Conservation (phyloP, 352 stramenopile genomes). For the Globisporangium takayamanum region DNA sequence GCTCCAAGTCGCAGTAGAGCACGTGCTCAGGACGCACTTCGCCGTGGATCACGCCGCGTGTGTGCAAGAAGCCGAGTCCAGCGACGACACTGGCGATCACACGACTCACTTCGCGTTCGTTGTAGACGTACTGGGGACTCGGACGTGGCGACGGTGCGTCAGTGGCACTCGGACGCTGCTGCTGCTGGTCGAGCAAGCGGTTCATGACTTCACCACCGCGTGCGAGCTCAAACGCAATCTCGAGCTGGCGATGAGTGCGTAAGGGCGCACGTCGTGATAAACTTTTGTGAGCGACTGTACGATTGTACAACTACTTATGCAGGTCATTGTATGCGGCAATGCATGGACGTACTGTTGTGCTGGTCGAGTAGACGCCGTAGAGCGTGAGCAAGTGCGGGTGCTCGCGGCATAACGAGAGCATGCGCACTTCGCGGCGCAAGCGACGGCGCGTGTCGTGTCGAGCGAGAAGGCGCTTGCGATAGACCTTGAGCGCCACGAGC, state of each 20-base stretch:
- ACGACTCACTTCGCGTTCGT: slow-evolving; percentile 50
- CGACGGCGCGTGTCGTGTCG: slow-evolving; percentile 35
- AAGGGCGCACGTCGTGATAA: not conserved
- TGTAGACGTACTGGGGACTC: slow-evolving; percentile 19
- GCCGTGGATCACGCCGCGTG: slow-evolving; percentile 42
- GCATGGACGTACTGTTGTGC: slow-evolving; percentile 20
- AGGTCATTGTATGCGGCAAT: not conserved
- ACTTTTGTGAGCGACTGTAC: not conserved
- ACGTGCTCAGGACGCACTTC: slow-evolving; percentile 72
- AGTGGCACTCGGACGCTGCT: not conserved
- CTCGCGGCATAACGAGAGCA: slow-evolving; percentile 37
- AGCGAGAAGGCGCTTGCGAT: slow-evolving; percentile 41
- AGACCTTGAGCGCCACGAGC: slow-evolving; percentile 66
- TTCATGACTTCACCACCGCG: slow-evolving; percentile 53
- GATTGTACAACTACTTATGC: not conserved
- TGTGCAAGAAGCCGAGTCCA: slow-evolving; percentile 57
- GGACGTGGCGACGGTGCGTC: not conserved
- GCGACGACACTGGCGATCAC: slow-evolving; percentile 34
- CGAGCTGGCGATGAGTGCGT: slow-evolving; percentile 20
- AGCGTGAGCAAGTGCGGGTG: slow-evolving; percentile 66
- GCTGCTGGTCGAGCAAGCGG: slow-evolving; percentile 17
- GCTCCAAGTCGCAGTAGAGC: slow-evolving; percentile 60
- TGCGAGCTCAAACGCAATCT: slow-evolving; percentile 75
- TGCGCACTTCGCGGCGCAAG: slow-evolving; percentile 62
- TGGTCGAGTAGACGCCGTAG: slow-evolving; percentile 46